These are phyloP conservation scores for Phytophthora aleatoria DNA, from an alignment of 352 stramenopile species.

Conservation along the genomic window DNA sequence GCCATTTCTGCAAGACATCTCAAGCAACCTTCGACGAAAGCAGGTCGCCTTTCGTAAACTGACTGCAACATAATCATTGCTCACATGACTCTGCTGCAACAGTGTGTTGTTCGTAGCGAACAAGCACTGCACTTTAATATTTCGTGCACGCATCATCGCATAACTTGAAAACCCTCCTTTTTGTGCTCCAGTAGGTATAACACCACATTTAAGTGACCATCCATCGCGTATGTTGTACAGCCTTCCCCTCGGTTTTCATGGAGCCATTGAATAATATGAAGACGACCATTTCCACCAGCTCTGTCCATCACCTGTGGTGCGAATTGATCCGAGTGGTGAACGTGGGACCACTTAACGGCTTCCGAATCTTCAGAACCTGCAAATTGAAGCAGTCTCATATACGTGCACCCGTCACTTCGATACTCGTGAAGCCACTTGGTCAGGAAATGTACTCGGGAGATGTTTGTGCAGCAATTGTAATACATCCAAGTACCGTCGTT, in stretches of 20 bases:
- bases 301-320: background rate
- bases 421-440: constrained; percentile 3
- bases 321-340: background rate
- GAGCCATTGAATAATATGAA: constrained; percentile 1
- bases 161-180: background rate
- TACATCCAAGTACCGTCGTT: background rate
- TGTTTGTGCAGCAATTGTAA: background rate
- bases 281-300: background rate
- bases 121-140: background rate
- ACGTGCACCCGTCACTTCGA: too few relatives aligned
- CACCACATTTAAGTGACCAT: background rate
- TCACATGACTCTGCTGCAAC: background rate
- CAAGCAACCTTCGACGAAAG: constrained; percentile 1
- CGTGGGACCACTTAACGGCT: background rate
- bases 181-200: constrained; percentile 2
- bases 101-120: background rate
- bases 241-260: constrained; percentile 7
- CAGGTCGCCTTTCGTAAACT: background rate
- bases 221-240: background rate
- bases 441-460: too few relatives aligned
- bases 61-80: background rate
- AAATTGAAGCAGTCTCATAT: too few relatives aligned
- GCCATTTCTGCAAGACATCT: background rate
- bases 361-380: background rate
- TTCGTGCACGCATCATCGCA: background rate